Evolutionary conservation across 2,329 filamentous ascomycete genomes (phyloP), one percentile per base, ranked within the genome.

Genomic region (Paecilomyces variotii): DNA sequence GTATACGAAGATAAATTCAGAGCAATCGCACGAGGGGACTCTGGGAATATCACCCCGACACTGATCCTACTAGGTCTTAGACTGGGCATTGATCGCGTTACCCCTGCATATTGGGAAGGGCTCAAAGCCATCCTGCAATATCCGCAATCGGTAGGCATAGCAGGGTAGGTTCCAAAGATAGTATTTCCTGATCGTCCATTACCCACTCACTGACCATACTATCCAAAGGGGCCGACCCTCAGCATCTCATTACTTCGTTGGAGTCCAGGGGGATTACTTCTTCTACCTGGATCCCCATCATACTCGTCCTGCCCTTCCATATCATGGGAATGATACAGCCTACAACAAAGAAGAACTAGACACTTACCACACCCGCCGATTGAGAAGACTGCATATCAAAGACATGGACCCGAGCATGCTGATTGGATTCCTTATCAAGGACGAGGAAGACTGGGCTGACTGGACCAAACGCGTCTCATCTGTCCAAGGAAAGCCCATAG

Each of bases 401-500:
- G 92, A 97, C 69, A 94, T 99, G 90, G 94, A 99, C 68, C 94
- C 94, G 0, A 97, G 91, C 69, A 99, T 99, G 94, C 78, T 99
- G 50, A 90, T 99, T 63, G 93, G 91, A 3, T 97, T 97, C 68
- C 77, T 99, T 35, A 91, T 99, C 61, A 84, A 82, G 49, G 85
- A 89, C 59, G 87, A 93, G 65, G 82, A 87, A 51, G 94, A 99
- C 64, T 97, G 93, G 88, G 77, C 82, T 45, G 82, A 85, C 56
- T 97, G 92, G 92, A 88, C 90, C 68, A 79, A 83, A 59, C 83
- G 85, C n/a, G 82, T 96, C 9, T 85, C 85, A 64, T 84, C 88
- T 65, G 85, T 89, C 7, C 85, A 89, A 65, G 89, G 90, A 25
- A 97, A 96, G 72, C 81, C 86, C 5, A 90, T 99, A 56, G 88